A percentile compares a stretch with the other conserved stretches of the same genome.
Conservation (phyloP, 257 asterid genomes). For the Misopates orontium region DNA sequence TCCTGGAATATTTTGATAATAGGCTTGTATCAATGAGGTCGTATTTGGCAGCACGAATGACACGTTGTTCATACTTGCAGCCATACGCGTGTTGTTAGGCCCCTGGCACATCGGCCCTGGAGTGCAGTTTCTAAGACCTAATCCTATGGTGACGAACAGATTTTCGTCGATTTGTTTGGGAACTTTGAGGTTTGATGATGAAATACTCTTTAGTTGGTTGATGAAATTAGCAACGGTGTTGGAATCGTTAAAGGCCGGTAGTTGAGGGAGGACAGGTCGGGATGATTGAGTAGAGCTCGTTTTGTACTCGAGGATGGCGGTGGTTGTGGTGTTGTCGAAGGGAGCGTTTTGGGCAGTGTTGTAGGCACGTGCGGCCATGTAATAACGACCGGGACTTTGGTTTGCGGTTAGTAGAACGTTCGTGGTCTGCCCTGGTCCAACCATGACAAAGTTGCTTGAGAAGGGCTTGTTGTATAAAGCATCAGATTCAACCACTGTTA, state of each 20-base stretch:
- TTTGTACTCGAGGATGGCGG: conserved; percentile 59
- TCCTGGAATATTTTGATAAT: conserved; percentile 46
- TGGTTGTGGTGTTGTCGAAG: conserved; percentile 67
- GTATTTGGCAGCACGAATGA: conserved; percentile 48
- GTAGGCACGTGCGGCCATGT: conserved; percentile 60
- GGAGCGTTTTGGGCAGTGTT: conserved; percentile 42
- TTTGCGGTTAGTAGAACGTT: conserved; percentile 58
- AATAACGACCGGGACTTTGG: conserved; percentile 48
- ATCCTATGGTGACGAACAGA: conserved; percentile 53
- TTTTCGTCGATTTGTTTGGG: conserved; percentile 41
- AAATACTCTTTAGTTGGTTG: conserved; percentile 39
- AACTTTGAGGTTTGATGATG: conserved; percentile 34
- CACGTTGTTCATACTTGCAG: conserved; percentile 63
- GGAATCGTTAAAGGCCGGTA: conserved; percentile 61
- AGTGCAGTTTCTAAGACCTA: conserved; percentile 51
- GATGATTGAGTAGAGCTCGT: conserved; percentile 1
- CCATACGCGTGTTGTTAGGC: conserved; percentile 55
- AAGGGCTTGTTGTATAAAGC: conserved; percentile 58
- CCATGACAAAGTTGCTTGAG: conserved; percentile 51
- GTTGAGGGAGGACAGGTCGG: conserved; percentile 43
- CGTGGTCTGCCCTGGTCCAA: conserved; percentile 75
- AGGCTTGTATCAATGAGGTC: conserved; percentile 54
- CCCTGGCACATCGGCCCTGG: conserved; percentile 71
- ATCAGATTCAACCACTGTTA: conserved; percentile 62
- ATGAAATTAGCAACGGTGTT: conserved; percentile 42